A percentile compares a stretch with the other conserved stretches of the same genome.
Conservation (phyloP, 2,329 filamentous ascomycete species). For the Aciculosporium take region DNA sequence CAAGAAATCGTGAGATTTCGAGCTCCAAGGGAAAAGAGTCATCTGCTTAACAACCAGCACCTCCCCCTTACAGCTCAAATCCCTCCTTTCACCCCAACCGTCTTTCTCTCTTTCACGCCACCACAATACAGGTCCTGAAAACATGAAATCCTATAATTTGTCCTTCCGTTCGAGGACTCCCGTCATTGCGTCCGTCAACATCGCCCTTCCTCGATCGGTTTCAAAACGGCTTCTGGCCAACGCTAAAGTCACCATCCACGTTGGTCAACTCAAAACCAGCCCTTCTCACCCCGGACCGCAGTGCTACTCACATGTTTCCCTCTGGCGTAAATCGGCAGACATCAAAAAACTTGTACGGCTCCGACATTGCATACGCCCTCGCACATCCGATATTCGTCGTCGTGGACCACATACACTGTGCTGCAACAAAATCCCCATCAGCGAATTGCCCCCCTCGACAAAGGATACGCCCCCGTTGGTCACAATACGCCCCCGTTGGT, state of each 20-base stretch:
- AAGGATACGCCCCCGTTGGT: background rate
- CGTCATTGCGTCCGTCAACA: too few relatives aligned
- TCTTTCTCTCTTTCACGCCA: background rate
- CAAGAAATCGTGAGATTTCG: background rate
- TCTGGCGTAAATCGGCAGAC: slow-evolving; percentile 22
- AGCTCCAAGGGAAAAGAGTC: background rate
- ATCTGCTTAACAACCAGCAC: background rate
- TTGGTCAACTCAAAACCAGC: background rate
- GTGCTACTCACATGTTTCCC: slow-evolving; percentile 20
- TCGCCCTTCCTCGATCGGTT: background rate
- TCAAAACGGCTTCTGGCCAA: slow-evolving; percentile 17
- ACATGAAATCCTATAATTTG: background rate
- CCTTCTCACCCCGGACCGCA: too few relatives aligned
- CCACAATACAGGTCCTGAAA: background rate
- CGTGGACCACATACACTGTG: slow-evolving; percentile 23
- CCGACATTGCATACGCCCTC: slow-evolving; percentile 16
- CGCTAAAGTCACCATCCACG: slow-evolving; percentile 5
- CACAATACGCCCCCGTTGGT: background rate
- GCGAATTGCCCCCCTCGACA: too few relatives aligned
- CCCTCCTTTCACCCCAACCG: background rate
- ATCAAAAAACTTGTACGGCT: slow-evolving; percentile 19
- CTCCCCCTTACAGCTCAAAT: background rate
- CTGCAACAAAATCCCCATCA: slow-evolving; percentile 8
- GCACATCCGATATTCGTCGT: slow-evolving; percentile 21
- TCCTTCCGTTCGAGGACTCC: background rate